Evolutionary conservation across 345 rosid genomes (phyloP).

Genomic region (Noccaea bulbosa): DNA sequence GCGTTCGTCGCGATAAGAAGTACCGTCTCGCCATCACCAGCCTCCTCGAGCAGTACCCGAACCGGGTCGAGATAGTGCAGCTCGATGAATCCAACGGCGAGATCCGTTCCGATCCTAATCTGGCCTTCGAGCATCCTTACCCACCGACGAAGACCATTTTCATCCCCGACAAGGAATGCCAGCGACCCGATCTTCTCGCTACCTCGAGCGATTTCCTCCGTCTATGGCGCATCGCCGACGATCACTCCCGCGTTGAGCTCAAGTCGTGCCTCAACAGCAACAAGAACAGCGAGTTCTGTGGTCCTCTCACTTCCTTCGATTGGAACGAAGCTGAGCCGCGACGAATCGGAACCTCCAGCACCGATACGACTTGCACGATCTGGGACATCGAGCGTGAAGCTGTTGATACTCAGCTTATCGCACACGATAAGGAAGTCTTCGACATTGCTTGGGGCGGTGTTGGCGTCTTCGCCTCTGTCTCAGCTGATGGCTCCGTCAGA

Average conservation of each 20-base stretch:
- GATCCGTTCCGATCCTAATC: constrained; percentile 82
- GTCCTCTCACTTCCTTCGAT: constrained; percentile 91
- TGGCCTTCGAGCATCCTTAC: constrained; percentile 91
- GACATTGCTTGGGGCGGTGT: constrained; percentile 99
- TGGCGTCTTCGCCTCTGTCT: constrained; percentile 89
- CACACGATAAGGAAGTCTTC: constrained; percentile 95
- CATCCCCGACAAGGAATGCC: constrained; percentile 92
- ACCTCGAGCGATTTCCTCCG: constrained; percentile 96
- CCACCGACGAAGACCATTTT: constrained; percentile 91
- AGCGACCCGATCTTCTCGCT: constrained; percentile 88
- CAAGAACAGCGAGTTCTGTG: constrained; percentile 88
- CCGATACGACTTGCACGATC: constrained; percentile 92
- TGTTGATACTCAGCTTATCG: constrained; percentile 94
- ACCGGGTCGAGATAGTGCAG: constrained; percentile 93
- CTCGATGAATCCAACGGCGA: constrained; percentile 95
- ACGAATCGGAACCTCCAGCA: constrained; percentile 89
- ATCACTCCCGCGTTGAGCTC: constrained; percentile 71
- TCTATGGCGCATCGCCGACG: constrained; percentile 78
- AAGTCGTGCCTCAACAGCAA: constrained; percentile 78
- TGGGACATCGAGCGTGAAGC: constrained; percentile 90
- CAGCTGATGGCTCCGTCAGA: constrained; percentile 91
- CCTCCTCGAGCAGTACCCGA: constrained; percentile 75
- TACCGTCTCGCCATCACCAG: constrained; percentile 94
- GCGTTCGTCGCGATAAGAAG: constrained; percentile 97
- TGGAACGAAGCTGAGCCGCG: constrained; percentile 98